Percentiles rank a stretch among this genome's conserved stretches.
phyloP scores from a whole-genome alignment of 73 alveolate species.

The Loxodes magnus region DNA sequence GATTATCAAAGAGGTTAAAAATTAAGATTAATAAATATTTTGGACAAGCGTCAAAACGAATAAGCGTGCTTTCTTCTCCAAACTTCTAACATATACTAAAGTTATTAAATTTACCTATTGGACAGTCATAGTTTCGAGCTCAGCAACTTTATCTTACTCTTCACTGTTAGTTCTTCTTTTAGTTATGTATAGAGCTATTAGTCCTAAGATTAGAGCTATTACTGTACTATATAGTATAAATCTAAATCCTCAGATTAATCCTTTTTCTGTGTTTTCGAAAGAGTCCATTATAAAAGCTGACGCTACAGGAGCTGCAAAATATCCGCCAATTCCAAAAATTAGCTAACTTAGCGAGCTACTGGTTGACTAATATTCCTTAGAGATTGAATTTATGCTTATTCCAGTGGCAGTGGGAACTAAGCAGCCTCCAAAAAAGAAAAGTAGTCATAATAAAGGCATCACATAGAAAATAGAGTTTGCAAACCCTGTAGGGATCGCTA shows the following conservation, averaged over 20 bases:
- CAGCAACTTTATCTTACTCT: too few species aligned
- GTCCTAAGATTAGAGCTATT: too few species aligned
- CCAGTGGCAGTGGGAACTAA: constrained; percentile 85
- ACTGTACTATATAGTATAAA: too few species aligned
- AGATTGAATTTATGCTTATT: constrained; percentile 59
- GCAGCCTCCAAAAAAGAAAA: constrained; percentile 86
- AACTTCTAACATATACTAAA: too few species aligned
- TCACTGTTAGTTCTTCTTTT: too few species aligned
- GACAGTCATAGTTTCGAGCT: too few species aligned
- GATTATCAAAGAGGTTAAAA: too few species aligned
- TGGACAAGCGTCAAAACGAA: too few species aligned
- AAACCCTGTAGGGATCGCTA: constrained; percentile 82
- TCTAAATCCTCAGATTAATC: constrained; percentile 89
- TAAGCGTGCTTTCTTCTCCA: too few species aligned
- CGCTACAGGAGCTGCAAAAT: constrained; percentile 71
- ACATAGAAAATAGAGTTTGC: constrained; percentile 46
- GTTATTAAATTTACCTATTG: too few species aligned
- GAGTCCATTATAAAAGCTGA: constrained; percentile 84
- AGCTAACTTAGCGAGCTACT: constrained; percentile 65
- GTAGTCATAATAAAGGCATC: constrained; percentile 64
- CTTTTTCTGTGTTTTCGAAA: constrained; percentile 59
- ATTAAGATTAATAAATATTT: too few species aligned
- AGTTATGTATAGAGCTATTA: too few species aligned
- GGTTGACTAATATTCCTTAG: constrained; percentile 75
- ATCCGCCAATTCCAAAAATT: constrained; percentile 74